Evolutionary conservation across 331 rosid species (phyloP).

Genomic region (Malus hybrid): DNA sequence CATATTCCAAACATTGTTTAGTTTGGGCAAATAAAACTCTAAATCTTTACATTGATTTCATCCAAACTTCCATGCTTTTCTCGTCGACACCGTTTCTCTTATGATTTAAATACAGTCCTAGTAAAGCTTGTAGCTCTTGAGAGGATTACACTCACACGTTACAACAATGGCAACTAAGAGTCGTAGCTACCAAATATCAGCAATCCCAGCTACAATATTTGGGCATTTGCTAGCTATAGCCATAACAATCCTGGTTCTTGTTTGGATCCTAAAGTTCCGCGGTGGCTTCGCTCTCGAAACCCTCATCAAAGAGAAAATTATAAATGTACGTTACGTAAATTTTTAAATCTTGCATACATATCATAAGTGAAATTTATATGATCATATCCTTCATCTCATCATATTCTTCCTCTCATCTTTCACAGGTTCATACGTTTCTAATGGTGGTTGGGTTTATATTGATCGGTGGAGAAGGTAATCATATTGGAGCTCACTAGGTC

Average conservation of each 20-base stretch:
- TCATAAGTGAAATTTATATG: neutral
- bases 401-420: neutral
- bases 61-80: neutral
- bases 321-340: slow-evolving; percentile 39
- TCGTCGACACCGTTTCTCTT: neutral
- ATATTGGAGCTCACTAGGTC: neutral
- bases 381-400: neutral
- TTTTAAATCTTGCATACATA: neutral
- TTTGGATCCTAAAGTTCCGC: slow-evolving; percentile 54
- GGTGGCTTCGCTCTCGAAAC: slow-evolving; percentile 65
- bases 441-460: slow-evolving; percentile 60
- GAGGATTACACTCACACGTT: neutral
- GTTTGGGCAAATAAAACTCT: neutral
- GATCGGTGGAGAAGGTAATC: slow-evolving; percentile 73
- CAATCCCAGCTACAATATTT: slow-evolving; percentile 36
- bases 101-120: neutral
- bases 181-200: slow-evolving; percentile 44
- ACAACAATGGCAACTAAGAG: slow-evolving; percentile 25
- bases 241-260: slow-evolving; percentile 39
- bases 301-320: slow-evolving; percentile 27
- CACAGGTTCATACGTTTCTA: slow-evolving; percentile 63
- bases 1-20: neutral
- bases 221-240: slow-evolving; percentile 56
- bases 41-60: neutral
- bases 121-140: neutral